Evolutionary conservation across 805 yeast genomes (phyloP).

Genomic region (Pichia membranifaciens): DNA sequence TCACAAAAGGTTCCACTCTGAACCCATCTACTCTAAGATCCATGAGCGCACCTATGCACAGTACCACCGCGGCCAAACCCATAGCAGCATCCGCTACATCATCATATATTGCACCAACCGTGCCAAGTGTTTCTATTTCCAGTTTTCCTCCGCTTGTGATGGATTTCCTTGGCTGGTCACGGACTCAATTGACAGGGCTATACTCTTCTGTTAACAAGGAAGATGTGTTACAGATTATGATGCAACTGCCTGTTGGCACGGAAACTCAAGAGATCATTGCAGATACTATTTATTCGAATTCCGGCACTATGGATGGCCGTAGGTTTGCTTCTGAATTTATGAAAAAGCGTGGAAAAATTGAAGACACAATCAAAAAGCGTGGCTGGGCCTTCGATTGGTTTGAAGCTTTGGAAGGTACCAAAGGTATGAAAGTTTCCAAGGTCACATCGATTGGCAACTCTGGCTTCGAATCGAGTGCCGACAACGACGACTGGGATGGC

Average conservation of each 20-base stretch:
- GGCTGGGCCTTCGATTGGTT: conserved; percentile 58
- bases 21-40: conserved; percentile 34
- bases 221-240: conserved; percentile 72
- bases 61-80: conserved; percentile 34
- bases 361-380: conserved; percentile 41
- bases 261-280: conserved; percentile 84
- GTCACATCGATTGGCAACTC: background rate
- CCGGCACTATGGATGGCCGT: conserved; percentile 90
- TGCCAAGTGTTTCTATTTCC: conserved; percentile 19
- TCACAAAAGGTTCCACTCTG: conserved; percentile 13
- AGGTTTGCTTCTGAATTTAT: conserved; percentile 88
- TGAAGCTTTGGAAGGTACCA: conserved; percentile 41
- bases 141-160: conserved; percentile 34
- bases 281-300: conserved; percentile 84
- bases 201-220: conserved; percentile 71
- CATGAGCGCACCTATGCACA: conserved; percentile 24
- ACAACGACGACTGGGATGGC: conserved; percentile 48
- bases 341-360: conserved; percentile 70
- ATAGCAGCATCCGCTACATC: conserved; percentile 33
- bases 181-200: conserved; percentile 57
- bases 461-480: background rate
- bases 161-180: conserved; percentile 69
- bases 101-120: conserved; percentile 10
- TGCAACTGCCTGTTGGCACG: conserved; percentile 68
- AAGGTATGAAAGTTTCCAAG: background rate